phyloP scores from a whole-genome alignment of 495 filamentous ascomycete species.

The Antarctomyces pellizariae region DNA sequence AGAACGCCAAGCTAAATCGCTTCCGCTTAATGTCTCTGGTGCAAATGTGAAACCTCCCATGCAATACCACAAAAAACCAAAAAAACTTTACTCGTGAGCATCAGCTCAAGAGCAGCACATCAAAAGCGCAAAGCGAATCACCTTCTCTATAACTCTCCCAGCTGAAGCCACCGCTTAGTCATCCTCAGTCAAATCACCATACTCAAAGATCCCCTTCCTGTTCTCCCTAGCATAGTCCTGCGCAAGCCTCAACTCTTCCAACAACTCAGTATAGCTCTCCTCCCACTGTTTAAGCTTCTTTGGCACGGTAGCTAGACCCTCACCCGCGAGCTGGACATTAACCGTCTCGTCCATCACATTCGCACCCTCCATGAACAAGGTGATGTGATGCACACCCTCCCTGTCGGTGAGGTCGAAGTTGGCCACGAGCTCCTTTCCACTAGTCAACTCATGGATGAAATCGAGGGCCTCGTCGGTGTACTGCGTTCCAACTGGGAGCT shows the following conservation, averaged over 20 bases:
- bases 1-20: no score
- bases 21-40: no score
- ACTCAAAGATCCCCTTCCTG: conserved; percentile 85
- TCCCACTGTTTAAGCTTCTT: conserved; percentile 82
- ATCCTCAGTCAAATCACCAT: conserved; percentile 85
- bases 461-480: conserved; percentile 59
- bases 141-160: no score
- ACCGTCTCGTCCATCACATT: conserved; percentile 37
- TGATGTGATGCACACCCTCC: conserved; percentile 61
- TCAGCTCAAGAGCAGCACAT: no score
- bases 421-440: conserved; percentile 52
- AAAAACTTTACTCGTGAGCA: no score
- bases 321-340: conserved; percentile 61
- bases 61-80: no score
- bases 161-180: conserved; percentile 19
- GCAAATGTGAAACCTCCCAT: no score
- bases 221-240: conserved; percentile 54
- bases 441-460: conserved; percentile 42
- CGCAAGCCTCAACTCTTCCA: conserved; percentile 39
- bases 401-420: conserved; percentile 60
- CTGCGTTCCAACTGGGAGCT: conserved; percentile 54
- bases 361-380: conserved; percentile 51
- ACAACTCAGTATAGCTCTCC: conserved; percentile 40
- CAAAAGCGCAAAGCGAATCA: no score
- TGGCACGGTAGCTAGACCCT: conserved; percentile 75